Evolutionary conservation across 2,329 filamentous ascomycete species (phyloP), one percentile per base, ranked within the genome.

Genomic region (Aphanocladium album): DNA sequence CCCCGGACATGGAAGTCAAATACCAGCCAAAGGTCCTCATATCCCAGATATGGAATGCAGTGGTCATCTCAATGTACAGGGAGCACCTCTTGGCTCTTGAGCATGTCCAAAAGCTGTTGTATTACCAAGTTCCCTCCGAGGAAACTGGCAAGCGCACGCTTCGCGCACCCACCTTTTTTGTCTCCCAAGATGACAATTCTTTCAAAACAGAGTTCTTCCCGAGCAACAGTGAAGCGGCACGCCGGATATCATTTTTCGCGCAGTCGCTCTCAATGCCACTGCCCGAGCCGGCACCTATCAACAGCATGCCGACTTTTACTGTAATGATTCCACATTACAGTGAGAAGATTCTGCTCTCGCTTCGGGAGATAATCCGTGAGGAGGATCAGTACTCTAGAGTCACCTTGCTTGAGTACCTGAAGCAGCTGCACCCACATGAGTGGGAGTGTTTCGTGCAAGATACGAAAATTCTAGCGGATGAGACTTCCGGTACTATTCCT

Each of bases 391-490:
- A 99, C 78, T 99, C 95, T 1, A 91, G 95, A 73, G 95, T 99
- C 58, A 99, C 95, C 1, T 87, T 97, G 30, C 79, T 99, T 52
- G 95, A 99, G 74, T 99, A 99, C 69, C 86, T 99, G 60, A 99
- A 99, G 79, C 95, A 99, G 73, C 85, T 99, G 25, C 95, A 99
- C 71, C 93, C 95, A 66, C 93, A 98, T 70, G 95, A 99, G 74
- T 99, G 95, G 95, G 95, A 99, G 70, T 99, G 95, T 79, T 99
- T 99, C 72, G 95, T 99, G 71, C 99, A 99, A 81, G 95, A 99
- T 71, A 99, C 95, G 69, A 99, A 99, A 82, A 99, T 99, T 76
- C 80, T 99, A 33, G 96, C 95, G 0, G 95, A 99, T 68, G 95
- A 99, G 23, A 60, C 57, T 5, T 23, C 57, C n/a, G 47, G 37